Percentiles rank a stretch among this genome's conserved stretches.
Conservation (phyloP, 1,284 basidiomycete genomes). For the Ganoderma resinaceum region DNA sequence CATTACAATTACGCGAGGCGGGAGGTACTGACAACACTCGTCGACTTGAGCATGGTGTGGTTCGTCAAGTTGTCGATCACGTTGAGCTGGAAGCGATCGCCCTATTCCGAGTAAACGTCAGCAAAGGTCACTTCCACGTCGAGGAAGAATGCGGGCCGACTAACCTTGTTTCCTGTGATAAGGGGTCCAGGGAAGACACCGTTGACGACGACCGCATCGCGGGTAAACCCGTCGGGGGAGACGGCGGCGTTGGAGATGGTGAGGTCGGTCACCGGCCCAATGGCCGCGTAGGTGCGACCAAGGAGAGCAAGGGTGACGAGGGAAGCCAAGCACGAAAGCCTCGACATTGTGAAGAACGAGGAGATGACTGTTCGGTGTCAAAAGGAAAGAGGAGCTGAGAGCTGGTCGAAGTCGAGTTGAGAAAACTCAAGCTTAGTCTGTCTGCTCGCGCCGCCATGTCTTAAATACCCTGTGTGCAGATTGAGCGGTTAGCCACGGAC, state of each 20-base stretch:
- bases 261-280: constrained; percentile 32
- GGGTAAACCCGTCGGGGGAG: constrained; percentile 34
- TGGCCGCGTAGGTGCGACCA: constrained; percentile 10
- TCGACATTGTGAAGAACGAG: not conserved
- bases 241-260: constrained; percentile 30
- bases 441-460: not conserved
- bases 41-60: constrained; percentile 42
- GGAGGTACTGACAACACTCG: constrained; percentile 39
- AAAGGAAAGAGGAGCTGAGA: not conserved
- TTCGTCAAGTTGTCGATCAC: constrained; percentile 46
- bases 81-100: constrained; percentile 41
- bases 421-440: not conserved
- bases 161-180: constrained; percentile 39
- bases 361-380: not conserved
- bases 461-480: constrained; percentile 6
- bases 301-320: constrained; percentile 16
- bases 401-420: not conserved
- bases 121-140: not conserved
- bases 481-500: not conserved
- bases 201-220: constrained; percentile 35
- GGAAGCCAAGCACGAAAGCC: not conserved
- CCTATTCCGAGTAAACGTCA: constrained; percentile 20
- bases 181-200: constrained; percentile 38
- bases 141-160: not conserved
- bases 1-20: not conserved